These are phyloP conservation scores for Paratinospora sagittata DNA, from an alignment of 164 flowering plant species.

Conservation along the genomic window DNA sequence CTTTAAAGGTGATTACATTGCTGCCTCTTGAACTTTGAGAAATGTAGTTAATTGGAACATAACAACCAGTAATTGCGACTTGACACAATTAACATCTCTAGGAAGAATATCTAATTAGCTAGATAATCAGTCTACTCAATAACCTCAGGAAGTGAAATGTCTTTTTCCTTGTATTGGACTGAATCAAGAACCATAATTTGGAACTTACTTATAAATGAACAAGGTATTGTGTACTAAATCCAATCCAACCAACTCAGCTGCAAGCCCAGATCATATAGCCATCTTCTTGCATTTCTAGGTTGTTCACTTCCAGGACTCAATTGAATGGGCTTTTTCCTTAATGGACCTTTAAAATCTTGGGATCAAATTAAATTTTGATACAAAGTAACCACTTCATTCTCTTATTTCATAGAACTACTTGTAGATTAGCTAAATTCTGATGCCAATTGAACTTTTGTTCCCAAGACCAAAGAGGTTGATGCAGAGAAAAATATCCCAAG, in stretches of 20 bases:
- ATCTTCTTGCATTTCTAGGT: background rate
- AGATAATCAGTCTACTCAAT: too few relatives aligned
- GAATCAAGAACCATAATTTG: background rate
- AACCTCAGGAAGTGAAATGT: too few relatives aligned
- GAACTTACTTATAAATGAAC: background rate
- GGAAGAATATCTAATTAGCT: too few relatives aligned
- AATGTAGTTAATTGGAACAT: background rate
- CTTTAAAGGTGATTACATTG: slow-evolving; percentile 44
- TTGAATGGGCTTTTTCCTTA: background rate
- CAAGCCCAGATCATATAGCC: background rate
- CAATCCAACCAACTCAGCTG: background rate
- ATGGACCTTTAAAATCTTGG: background rate
- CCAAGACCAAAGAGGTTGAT: slow-evolving; percentile 45
- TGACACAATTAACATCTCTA: too few relatives aligned
- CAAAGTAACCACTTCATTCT: background rate
- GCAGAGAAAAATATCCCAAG: slow-evolving; percentile 36
- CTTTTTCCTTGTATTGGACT: background rate
- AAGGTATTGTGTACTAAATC: background rate
- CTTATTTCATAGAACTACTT: background rate
- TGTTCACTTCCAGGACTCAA: background rate
- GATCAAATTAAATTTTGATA: background rate
- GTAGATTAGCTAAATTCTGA: background rate
- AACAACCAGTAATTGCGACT: background rate
- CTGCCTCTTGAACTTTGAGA: background rate
- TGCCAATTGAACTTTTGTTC: slow-evolving; percentile 3